Evolutionary conservation across 106 monocot genomes (phyloP).

Genomic region (Posidonia australis): DNA sequence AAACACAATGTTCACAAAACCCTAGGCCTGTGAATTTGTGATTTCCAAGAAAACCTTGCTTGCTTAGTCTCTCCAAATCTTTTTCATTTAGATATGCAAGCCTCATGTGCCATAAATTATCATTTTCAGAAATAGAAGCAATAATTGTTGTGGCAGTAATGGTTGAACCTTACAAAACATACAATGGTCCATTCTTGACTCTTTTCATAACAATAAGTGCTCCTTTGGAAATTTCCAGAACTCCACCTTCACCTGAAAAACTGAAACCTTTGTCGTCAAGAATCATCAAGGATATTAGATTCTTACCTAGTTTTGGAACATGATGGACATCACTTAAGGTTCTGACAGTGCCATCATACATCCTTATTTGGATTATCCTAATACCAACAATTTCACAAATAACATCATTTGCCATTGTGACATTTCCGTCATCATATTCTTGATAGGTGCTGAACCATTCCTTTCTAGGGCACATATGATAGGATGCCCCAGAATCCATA

Average conservation of each 20-base stretch:
- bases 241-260: slow-evolving; percentile 14
- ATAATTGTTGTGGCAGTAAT: background rate
- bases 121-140: background rate
- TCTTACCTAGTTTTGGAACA: background rate
- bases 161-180: background rate
- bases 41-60: background rate
- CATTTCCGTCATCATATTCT: background rate
- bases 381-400: background rate
- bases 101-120: background rate
- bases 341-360: slow-evolving; percentile 7
- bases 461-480: too few species aligned
- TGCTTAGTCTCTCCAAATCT: background rate
- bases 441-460: slow-evolving; percentile 5
- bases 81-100: slow-evolving; percentile 7
- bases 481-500: background rate
- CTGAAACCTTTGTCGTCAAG: background rate
- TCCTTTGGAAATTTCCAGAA: slow-evolving; percentile 3
- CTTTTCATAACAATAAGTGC: slow-evolving; percentile 1
- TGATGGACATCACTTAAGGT: background rate
- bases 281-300: slow-evolving; percentile 6
- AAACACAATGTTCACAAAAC: slow-evolving; percentile 14
- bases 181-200: too few species aligned
- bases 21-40: background rate
- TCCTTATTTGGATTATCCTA: slow-evolving; percentile 3
- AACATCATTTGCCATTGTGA: slow-evolving; percentile 9